Evolutionary conservation across 371 early-diverging fungal species (phyloP).

Genomic region (Apophysomyces elegans): DNA sequence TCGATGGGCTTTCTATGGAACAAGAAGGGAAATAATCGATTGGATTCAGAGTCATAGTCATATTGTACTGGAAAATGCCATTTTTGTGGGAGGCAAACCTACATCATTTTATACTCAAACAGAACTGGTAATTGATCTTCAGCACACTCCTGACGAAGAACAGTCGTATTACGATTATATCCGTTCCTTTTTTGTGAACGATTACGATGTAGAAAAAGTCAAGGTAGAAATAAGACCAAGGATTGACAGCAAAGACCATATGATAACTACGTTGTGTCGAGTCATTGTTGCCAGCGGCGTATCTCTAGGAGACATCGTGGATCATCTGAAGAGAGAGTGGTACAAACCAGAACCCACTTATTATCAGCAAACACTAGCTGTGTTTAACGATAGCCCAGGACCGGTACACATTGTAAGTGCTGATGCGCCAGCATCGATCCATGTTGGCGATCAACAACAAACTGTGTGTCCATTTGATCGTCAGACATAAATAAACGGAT

Average conservation of each 20-base stretch:
- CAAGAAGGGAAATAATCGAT: constrained; percentile 44
- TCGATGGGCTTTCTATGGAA: constrained; percentile 51
- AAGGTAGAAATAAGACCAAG: constrained; percentile 47
- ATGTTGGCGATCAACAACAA: constrained; percentile 9
- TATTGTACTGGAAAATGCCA: constrained; percentile 34
- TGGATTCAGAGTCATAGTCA: constrained; percentile 43
- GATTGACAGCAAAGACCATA: constrained; percentile 46
- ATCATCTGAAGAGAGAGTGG: constrained; percentile 46
- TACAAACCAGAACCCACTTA: constrained; percentile 36
- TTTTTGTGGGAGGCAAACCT: constrained; percentile 31
- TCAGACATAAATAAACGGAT: background rate
- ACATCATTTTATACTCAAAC: constrained; percentile 35
- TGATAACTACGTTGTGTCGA: constrained; percentile 34
- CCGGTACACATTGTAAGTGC: constrained; percentile 46
- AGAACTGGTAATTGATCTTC: constrained; percentile 49
- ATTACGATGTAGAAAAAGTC: constrained; percentile 38
- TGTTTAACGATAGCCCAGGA: constrained; percentile 40
- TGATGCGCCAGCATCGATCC: constrained; percentile 36
- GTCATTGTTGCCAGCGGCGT: constrained; percentile 38
- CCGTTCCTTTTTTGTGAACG: constrained; percentile 41
- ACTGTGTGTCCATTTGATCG: background rate
- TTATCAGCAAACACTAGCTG: constrained; percentile 36
- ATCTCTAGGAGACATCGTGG: constrained; percentile 34
- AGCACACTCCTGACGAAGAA: constrained; percentile 34
- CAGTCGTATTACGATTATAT: constrained; percentile 40